These are phyloP conservation scores for Durotheca rogersii DNA, from an alignment of 495 filamentous ascomycete species.

Conservation along the genomic window DNA sequence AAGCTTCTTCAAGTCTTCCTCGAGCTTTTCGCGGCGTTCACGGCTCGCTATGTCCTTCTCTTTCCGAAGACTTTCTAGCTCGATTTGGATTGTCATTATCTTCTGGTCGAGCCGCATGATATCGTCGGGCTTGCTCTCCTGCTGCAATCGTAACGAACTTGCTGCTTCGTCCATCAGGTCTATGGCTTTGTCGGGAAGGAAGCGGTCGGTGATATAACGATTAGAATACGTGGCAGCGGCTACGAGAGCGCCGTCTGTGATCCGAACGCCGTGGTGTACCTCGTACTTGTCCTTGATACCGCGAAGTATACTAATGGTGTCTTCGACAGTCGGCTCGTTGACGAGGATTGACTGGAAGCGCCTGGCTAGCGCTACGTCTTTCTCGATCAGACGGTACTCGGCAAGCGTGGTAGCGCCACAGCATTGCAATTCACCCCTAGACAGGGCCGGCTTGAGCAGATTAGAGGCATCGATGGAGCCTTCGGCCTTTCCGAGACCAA, in stretches of 20 bases:
- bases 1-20: constrained; percentile 69
- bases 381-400: constrained; percentile 92
- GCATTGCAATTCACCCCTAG: constrained; percentile 89
- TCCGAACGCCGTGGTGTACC: constrained; percentile 91
- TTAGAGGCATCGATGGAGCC: constrained; percentile 97
- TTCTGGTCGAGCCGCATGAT: constrained; percentile 88
- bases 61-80: constrained; percentile 91
- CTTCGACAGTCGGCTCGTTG: constrained; percentile 82
- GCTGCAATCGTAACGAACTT: constrained; percentile 83
- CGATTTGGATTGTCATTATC: constrained; percentile 97
- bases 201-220: constrained; percentile 94
- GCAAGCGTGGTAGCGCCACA: constrained; percentile 91
- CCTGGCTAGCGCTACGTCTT: constrained; percentile 88
- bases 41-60: constrained; percentile 86
- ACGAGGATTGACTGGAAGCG: constrained; percentile 93
- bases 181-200: constrained; percentile 94
- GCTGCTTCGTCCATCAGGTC: constrained; percentile 96
- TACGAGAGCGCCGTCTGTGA: constrained; percentile 89
- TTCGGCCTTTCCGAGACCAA: constrained; percentile 91
- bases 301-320: constrained; percentile 92
- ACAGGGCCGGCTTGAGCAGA: constrained; percentile 89
- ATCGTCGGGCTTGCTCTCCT: constrained; percentile 93
- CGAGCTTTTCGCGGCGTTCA: constrained; percentile 84
- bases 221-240: constrained; percentile 91
- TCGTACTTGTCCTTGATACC: constrained; percentile 98